Base-by-base conservation (phyloP, 306 rosid species). In the Cotoneaster glaucophyllus region DNA sequence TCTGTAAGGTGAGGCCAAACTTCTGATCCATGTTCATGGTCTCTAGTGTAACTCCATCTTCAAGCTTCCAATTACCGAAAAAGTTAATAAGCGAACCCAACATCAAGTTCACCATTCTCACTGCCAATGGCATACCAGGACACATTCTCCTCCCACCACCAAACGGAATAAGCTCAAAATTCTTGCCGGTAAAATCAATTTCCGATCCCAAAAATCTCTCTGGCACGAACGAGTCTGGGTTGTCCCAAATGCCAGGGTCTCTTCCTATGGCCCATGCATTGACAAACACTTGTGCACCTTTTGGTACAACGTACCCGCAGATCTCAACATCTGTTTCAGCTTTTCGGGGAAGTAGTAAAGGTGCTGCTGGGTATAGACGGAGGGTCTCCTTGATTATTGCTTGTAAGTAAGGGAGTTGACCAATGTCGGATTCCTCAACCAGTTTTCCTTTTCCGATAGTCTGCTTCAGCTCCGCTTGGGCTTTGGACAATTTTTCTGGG, bases 151-250 rank as follows among this genome's bases (percentile, higher is more conserved):
- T 21, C 10, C 82, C 87, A 4, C 69, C 64, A 11, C 86, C 82
- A 26, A 86, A 86, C 0, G 86, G 84, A 26, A 59, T n/a, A 3
- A 86, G 78, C 82, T 84, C 81, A 79, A 81, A 86, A 52, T 79
- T 24, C 1, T 62, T 43, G 14, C 84, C 82, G 29, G 32, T 66
- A 4, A 53, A 19, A n/a, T 81, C 83, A 26, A 78, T 17, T 5
- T 62, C 34, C 12, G 59, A 78, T 14, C 70, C 82, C 58, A 71
- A 28, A 24, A 71, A 78, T 59, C 82, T 78, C 77, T 78, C 82
- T 5, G 77, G 77, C 4, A 6, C 13, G 13, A 78, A 78, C 4
- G 45, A 29, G n/a, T 37, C 21, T 0, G 77, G 73, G 18, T 53
- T 26, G 9, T 78, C 82, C 77, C 77, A 78, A 22, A 64, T 26